These are phyloP conservation scores for Populus davidiana DNA, from an alignment of 345 rosid species.

Conservation along the genomic window DNA sequence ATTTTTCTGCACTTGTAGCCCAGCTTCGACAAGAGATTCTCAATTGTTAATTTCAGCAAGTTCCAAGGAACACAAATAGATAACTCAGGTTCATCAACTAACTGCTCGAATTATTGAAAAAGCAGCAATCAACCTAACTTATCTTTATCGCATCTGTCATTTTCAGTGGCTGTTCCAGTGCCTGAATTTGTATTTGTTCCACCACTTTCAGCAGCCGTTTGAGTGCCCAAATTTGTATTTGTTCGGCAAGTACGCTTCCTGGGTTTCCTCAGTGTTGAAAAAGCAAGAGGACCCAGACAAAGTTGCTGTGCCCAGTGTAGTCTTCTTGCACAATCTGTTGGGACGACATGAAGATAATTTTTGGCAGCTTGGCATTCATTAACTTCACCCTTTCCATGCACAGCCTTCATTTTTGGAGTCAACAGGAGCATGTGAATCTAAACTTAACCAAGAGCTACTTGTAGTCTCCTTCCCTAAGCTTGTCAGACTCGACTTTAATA, in stretches of 20 bases:
- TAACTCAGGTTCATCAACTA: neutral
- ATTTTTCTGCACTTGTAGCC: neutral
- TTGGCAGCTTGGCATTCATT: conserved; percentile 23
- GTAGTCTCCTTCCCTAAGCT: conserved; percentile 41
- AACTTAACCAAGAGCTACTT: conserved; percentile 69
- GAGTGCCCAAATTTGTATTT: conserved; percentile 31
- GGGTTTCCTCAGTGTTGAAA: conserved; percentile 43
- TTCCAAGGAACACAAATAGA: neutral
- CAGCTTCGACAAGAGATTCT: neutral
- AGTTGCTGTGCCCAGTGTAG: conserved; percentile 35
- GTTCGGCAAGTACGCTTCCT: conserved; percentile 46
- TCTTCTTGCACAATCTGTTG: conserved; percentile 44
- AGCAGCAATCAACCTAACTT: conserved; percentile 7
- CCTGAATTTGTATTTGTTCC: conserved; percentile 33
- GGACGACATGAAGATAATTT: conserved; percentile 30
- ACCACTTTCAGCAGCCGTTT: conserved; percentile 28
- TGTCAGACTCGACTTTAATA: conserved; percentile 30
- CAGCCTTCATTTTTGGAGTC: conserved; percentile 30
- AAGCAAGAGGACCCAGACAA: conserved; percentile 48
- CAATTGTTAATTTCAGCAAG: neutral
- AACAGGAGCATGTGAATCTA: conserved; percentile 50
- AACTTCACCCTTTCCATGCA: conserved; percentile 26
- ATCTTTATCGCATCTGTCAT: conserved; percentile 17
- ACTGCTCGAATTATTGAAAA: neutral
- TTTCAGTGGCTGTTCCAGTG: conserved; percentile 29